phyloP scores from a whole-genome alignment of 139 green algal species.

The Chlorella sp. region DNA sequence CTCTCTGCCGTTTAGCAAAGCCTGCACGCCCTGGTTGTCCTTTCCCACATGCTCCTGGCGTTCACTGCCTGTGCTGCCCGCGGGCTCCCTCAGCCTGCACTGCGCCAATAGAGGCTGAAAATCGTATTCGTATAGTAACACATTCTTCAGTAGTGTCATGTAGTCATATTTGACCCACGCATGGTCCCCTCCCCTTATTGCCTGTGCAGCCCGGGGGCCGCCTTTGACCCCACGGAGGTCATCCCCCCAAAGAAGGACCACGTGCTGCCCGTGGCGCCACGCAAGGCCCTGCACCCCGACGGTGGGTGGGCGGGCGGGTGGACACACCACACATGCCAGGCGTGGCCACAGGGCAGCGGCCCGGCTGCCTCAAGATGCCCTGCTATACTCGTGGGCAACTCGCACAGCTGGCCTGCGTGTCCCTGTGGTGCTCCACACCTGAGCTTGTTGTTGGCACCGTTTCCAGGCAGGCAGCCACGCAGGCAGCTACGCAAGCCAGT shows the following conservation, averaged over 20 bases:
- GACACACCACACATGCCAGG: neutral
- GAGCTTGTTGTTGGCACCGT: neutral
- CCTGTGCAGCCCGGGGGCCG: conserved; percentile 63
- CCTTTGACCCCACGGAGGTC: conserved; percentile 67
- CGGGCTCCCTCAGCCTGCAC: no score
- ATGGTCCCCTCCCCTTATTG: conserved; percentile 50
- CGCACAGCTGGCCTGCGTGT: no score
- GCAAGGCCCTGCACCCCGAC: conserved; percentile 54
- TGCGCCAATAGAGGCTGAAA: no score
- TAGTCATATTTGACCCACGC: no score
- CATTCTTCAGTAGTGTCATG: neutral
- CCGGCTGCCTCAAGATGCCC: no score
- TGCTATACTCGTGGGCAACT: no score
- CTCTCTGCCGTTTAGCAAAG: no score
- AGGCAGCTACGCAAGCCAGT: no score
- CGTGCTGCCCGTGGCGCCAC: conserved; percentile 58
- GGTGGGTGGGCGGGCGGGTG: conserved; percentile 5
- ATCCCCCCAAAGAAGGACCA: conserved; percentile 60
- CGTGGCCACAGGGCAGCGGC: neutral
- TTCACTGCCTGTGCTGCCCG: no score
- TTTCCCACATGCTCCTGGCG: conserved; percentile 34
- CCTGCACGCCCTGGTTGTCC: no score
- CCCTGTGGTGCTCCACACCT: neutral
- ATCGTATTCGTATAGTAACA: no score
- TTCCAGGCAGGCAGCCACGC: neutral